These are phyloP conservation scores for Pleurotus tuber-regium DNA, from an alignment of 768 basidiomycete genomes.

Conservation along the genomic window DNA sequence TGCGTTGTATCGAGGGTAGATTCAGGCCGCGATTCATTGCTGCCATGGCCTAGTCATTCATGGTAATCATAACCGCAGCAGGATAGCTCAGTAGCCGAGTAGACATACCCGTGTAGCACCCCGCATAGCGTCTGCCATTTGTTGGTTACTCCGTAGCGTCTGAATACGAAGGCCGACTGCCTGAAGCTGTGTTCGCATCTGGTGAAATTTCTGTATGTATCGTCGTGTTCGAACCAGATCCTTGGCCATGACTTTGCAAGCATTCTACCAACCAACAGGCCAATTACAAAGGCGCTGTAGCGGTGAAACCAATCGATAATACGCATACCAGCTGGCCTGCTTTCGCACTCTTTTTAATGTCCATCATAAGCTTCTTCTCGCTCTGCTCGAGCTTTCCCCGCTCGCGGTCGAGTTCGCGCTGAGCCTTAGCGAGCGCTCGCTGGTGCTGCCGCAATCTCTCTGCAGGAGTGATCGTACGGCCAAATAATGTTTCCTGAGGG, in stretches of 20 bases:
- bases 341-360: slow-evolving; percentile 97
- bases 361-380: slow-evolving; percentile 94
- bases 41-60: slow-evolving; percentile 79
- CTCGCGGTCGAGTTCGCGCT: slow-evolving; percentile 97
- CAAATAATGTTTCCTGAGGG: slow-evolving; percentile 88
- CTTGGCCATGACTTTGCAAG: slow-evolving; percentile 99
- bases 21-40: slow-evolving; percentile 97
- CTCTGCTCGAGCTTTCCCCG: slow-evolving; percentile 90
- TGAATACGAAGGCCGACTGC: slow-evolving; percentile 95
- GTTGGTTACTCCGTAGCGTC: slow-evolving; percentile 93
- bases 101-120: slow-evolving; percentile 87
- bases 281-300: no score
- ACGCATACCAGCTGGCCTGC: slow-evolving; percentile 83
- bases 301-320: no score
- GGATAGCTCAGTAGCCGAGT: neutral
- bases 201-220: slow-evolving; percentile 97
- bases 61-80: slow-evolving; percentile 10
- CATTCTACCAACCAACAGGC: slow-evolving; percentile 71
- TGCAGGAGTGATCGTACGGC: slow-evolving; percentile 91
- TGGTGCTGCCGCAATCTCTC: slow-evolving; percentile 97
- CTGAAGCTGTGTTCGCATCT: slow-evolving; percentile 98
- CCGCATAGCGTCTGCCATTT: slow-evolving; percentile 99
- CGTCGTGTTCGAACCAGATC: slow-evolving; percentile 94
- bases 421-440: slow-evolving; percentile 92
- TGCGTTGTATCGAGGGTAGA: slow-evolving; percentile 89